Conservation (phyloP, 148 eudicot species). For the Bassia scoparia region DNA sequence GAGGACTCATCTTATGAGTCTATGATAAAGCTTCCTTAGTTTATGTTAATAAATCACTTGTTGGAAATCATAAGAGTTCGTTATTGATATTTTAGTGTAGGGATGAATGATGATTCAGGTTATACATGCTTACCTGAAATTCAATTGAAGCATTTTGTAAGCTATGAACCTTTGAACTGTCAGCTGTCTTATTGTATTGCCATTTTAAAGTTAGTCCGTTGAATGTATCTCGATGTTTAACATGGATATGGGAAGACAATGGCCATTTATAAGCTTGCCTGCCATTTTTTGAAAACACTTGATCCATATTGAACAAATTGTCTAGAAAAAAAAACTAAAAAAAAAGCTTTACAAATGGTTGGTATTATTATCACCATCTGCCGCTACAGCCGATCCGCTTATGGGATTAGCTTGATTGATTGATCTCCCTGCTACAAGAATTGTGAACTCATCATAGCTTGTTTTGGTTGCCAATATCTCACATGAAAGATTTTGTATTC, state of each 20-base stretch:
- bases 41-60: not conserved
- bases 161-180: not conserved
- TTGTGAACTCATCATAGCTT: not conserved
- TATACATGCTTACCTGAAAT: not conserved
- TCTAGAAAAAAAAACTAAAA: not conserved
- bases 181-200: not conserved
- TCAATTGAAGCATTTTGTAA: not conserved
- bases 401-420: too few relatives aligned
- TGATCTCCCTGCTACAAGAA: not conserved
- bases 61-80: not conserved
- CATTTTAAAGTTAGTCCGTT: not conserved
- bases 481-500: not conserved
- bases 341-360: not conserved
- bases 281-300: not conserved
- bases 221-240: not conserved
- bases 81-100: not conserved
- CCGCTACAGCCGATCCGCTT: too few relatives aligned
- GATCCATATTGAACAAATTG: not conserved
- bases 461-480: not conserved
- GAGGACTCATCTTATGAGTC: not conserved
- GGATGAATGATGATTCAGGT: not conserved
- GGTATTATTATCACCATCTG: not conserved
- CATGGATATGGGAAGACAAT: not conserved
- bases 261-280: not conserved
- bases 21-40: not conserved